These are phyloP conservation scores for Forsythia suspensa DNA, from an alignment of 257 asterid species.

Conservation along the genomic window DNA sequence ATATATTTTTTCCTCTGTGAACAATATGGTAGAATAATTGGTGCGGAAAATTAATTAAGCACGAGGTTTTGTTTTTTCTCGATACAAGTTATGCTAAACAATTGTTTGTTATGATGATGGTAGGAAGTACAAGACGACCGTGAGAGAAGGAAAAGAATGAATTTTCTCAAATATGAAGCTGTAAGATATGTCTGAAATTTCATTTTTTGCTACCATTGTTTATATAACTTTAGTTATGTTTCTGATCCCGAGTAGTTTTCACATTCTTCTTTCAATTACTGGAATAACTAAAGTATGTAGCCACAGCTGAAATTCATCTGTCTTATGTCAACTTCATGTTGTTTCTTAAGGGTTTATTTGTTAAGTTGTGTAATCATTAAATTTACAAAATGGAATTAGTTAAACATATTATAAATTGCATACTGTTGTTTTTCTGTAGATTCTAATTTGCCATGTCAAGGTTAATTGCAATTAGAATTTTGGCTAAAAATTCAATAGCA, in stretches of 20 bases:
- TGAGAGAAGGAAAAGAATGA: conserved; percentile 69
- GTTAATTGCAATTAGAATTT: background rate
- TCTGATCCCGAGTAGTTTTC: background rate
- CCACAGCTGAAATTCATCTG: background rate
- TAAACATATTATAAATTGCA: background rate
- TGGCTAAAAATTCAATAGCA: background rate
- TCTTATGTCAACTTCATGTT: background rate
- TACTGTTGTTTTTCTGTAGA: background rate
- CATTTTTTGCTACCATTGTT: background rate
- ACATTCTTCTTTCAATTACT: background rate
- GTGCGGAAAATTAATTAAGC: background rate
- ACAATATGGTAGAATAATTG: background rate
- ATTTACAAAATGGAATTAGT: background rate
- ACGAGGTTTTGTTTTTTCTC: background rate
- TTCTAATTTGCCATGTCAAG: background rate
- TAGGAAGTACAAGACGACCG: conserved; percentile 70
- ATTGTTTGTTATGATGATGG: conserved; percentile 25
- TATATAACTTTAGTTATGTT: background rate
- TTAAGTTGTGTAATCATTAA: background rate
- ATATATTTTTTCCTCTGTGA: background rate
- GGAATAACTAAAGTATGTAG: background rate
- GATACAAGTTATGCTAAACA: conserved; percentile 8
- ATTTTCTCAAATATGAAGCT: conserved; percentile 80
- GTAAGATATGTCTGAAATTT: conserved; percentile 45
- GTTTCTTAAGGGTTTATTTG: background rate